Base-by-base conservation (phyloP, 371 early-diverging fungal species). In the Thermomucor indicae-seudaticae region DNA sequence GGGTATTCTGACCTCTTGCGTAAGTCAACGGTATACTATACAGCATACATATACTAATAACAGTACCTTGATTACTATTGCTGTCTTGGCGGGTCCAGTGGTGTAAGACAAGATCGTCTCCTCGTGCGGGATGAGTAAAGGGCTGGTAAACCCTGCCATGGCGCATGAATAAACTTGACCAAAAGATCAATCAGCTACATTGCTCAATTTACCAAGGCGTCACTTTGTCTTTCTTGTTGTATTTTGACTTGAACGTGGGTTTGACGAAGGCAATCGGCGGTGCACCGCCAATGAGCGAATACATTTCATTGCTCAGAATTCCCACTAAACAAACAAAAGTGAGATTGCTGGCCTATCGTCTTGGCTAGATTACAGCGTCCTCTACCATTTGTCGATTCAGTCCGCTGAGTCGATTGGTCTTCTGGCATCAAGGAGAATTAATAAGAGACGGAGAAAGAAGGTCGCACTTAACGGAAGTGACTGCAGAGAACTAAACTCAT, bases 101-200 rank as follows among this genome's bases (percentile, higher is more conserved):
- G 24, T 81, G 67, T 28, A 93, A 59, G 5, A 64, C 65, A 40
- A 93, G 55, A 27, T 79, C 80, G 60, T 92, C 94, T 6, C 56
- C 70, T 58, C 92, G 79, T 4, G 88, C 92, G 28, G 89, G 86
- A 62, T 90, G 90, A 7, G 72, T 75, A 60, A 93, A 92, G 1
- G 81, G 64, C n/a, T 77, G 78, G 65, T 76, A 79, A 8, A 70
- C 70, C 92, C 93, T 88, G 45, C 10, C 23, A 20, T 29, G n/a
- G 6, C 20, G 23, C 2, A 37, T 22, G n/a, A 32, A 34, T 16
- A 3, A 47, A 35, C 25, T 22, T 11, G 20, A 43, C 11, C 20
- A 28, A 34, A 3, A 39, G 25, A 6, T 3, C 39, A 49, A 22
- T 10, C 16, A 40, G 16, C 48, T 32, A 55, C 6, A 31, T 25